phyloP scores from a whole-genome alignment of 1,284 basidiomycete species.

The Trichosporon faecale region DNA sequence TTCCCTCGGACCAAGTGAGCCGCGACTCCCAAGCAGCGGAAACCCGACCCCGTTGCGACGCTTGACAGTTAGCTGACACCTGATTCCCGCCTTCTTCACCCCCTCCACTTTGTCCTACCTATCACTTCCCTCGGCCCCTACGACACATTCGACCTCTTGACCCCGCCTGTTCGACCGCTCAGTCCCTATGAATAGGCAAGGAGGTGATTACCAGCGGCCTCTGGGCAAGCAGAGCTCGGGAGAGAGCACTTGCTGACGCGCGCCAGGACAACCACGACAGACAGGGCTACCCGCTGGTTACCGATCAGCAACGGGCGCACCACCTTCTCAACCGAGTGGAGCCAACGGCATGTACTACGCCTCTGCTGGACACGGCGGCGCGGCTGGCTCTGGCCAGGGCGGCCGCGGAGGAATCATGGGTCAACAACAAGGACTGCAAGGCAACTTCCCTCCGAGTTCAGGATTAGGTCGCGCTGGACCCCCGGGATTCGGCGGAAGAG shows the following conservation, averaged over 20 bases:
- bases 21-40: neutral
- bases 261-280: slow-evolving; percentile 22
- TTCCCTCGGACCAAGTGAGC: slow-evolving; percentile 12
- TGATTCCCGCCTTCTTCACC: neutral
- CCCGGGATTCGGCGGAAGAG: slow-evolving; percentile 42
- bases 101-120: neutral
- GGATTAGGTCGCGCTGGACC: slow-evolving; percentile 37
- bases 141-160: neutral
- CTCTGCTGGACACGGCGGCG: slow-evolving; percentile 25
- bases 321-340: slow-evolving; percentile 16
- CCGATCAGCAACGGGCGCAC: slow-evolving; percentile 19
- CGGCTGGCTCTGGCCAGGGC: slow-evolving; percentile 21
- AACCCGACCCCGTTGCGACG: neutral
- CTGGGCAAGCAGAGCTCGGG: neutral
- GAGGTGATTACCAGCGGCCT: slow-evolving; percentile 13
- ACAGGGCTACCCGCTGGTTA: slow-evolving; percentile 20
- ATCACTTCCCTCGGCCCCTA: neutral
- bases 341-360: slow-evolving; percentile 45
- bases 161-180: neutral
- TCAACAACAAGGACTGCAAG: slow-evolving; percentile 21
- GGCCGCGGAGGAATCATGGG: slow-evolving; percentile 16
- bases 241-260: slow-evolving; percentile 7
- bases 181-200: slow-evolving; percentile 27
- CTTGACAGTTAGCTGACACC: slow-evolving; percentile 4
- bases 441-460: slow-evolving; percentile 25